Percentiles rank a stretch among this genome's conserved stretches.
These are phyloP conservation scores for Nemania bipapillata DNA, from an alignment of 2,329 filamentous ascomycete genomes.

Conservation along the genomic window DNA sequence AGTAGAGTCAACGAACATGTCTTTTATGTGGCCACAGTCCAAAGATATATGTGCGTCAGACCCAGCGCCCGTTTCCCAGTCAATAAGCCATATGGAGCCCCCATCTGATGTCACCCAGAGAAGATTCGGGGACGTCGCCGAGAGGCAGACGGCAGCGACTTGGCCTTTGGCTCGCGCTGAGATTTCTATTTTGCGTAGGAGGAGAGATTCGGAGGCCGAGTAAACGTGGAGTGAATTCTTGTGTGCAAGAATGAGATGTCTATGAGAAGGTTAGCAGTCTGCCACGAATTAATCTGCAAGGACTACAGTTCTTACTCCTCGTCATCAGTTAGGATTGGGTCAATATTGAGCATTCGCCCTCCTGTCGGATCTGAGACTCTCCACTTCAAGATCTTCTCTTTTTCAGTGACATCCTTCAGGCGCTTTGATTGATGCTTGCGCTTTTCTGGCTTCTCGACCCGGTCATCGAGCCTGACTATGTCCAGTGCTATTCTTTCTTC, in stretches of 20 bases:
- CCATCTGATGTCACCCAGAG: constrained; percentile 71
- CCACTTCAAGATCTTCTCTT: constrained; percentile 56
- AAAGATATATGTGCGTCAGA: constrained; percentile 57
- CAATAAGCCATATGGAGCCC: constrained; percentile 66
- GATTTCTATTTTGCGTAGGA: constrained; percentile 76
- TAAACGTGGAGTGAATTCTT: constrained; percentile 82
- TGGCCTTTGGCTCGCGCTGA: constrained; percentile 50
- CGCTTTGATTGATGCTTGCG: constrained; percentile 29
- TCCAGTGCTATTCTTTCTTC: constrained; percentile 17
- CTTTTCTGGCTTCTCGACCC: constrained; percentile 36
- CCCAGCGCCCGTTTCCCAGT: constrained; percentile 66
- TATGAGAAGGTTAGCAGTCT: constrained; percentile 53
- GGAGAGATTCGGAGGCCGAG: constrained; percentile 80
- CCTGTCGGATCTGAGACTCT: constrained; percentile 72
- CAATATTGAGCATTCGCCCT: constrained; percentile 72
- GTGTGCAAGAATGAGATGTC: constrained; percentile 79
- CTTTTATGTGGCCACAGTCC: constrained; percentile 58
- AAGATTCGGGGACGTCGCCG: constrained; percentile 57
- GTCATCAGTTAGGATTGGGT: constrained; percentile 70
- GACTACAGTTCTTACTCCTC: constrained; percentile 64
- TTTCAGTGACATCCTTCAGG: constrained; percentile 2
- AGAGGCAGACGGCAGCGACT: constrained; percentile 60
- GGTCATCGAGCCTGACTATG: constrained; percentile 21
- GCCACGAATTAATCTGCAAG: background rate
- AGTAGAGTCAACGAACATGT: constrained; percentile 58